Percentiles rank a stretch among this genome's conserved stretches.
These are phyloP conservation scores for Lavandula angustifolia DNA, from an alignment of 257 asterid species.

Conservation along the genomic window DNA sequence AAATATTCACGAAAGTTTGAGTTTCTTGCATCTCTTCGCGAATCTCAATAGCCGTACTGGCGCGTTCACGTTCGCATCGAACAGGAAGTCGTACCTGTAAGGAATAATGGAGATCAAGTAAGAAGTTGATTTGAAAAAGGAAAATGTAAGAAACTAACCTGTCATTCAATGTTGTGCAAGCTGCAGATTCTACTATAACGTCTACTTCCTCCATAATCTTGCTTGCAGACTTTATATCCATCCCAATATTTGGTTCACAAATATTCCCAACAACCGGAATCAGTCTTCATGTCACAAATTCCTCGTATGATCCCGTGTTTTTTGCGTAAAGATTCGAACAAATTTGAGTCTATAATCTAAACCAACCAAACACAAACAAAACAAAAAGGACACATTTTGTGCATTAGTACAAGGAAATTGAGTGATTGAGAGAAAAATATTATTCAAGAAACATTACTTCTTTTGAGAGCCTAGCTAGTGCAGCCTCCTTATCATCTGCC, in stretches of 20 bases:
- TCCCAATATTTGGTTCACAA: constrained; percentile 50
- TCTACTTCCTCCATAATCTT: constrained; percentile 41
- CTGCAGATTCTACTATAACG: constrained; percentile 50
- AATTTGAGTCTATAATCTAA: constrained; percentile 42
- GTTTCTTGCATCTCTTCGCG: constrained; percentile 50
- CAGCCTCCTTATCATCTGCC: constrained; percentile 48
- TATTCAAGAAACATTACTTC: constrained; percentile 33
- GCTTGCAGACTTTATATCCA: constrained; percentile 35
- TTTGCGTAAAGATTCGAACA: constrained; percentile 40
- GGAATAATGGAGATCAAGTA: too few species aligned
- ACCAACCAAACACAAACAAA: neutral
- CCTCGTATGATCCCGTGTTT: constrained; percentile 39
- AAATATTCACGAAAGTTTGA: constrained; percentile 43
- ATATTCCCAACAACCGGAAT: constrained; percentile 50
- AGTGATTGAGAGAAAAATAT: too few species aligned
- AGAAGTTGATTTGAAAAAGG: neutral
- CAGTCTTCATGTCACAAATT: constrained; percentile 38
- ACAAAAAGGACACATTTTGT: neutral
- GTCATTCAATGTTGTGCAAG: constrained; percentile 48
- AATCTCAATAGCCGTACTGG: constrained; percentile 43
- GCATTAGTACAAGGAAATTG: neutral
- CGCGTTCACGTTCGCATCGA: constrained; percentile 42
- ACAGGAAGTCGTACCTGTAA: constrained; percentile 42
- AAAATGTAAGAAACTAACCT: too few species aligned
- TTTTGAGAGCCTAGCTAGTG: constrained; percentile 36